A percentile compares a stretch with the other conserved stretches of the same genome.
phyloP scores from a whole-genome alignment of 139 green algal genomes.

The Trebouxia sp. region DNA sequence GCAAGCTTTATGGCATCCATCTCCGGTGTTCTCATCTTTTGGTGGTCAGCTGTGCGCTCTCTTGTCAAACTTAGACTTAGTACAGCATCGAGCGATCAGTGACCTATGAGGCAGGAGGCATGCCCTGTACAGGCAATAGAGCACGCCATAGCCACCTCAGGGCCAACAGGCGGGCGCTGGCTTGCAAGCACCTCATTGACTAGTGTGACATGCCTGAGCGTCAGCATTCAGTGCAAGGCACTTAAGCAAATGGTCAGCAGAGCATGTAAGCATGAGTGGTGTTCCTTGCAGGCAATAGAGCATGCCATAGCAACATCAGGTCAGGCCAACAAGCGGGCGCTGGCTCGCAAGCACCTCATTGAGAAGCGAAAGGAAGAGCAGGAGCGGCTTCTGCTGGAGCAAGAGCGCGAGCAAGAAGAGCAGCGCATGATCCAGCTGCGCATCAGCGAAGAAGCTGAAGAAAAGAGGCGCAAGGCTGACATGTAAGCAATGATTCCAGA shows the following conservation, averaged over 20 bases:
- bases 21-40: no score
- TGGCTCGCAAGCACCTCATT: slow-evolving; percentile 90
- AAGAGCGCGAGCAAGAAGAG: slow-evolving; percentile 85
- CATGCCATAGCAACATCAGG: slow-evolving; percentile 53
- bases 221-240: slow-evolving; percentile 71
- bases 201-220: slow-evolving; percentile 93
- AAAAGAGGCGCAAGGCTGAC: slow-evolving; percentile 73
- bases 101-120: background rate
- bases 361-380: slow-evolving; percentile 96
- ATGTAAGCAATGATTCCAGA: background rate
- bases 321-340: slow-evolving; percentile 78
- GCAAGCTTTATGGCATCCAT: no score
- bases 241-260: no score
- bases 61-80: no score
- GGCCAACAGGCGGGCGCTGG: slow-evolving; percentile 79
- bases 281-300: background rate
- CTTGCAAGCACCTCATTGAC: slow-evolving; percentile 92
- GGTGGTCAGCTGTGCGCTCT: no score
- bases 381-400: slow-evolving; percentile 81
- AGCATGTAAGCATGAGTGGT: no score
- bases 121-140: background rate
- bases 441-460: slow-evolving; percentile 66
- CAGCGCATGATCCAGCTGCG: slow-evolving; percentile 58
- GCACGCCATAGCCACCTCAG: slow-evolving; percentile 50
- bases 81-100: no score